Conservation (phyloP, 225 moss, liverwort and hornwort species). For the Marchantia paleacea region DNA sequence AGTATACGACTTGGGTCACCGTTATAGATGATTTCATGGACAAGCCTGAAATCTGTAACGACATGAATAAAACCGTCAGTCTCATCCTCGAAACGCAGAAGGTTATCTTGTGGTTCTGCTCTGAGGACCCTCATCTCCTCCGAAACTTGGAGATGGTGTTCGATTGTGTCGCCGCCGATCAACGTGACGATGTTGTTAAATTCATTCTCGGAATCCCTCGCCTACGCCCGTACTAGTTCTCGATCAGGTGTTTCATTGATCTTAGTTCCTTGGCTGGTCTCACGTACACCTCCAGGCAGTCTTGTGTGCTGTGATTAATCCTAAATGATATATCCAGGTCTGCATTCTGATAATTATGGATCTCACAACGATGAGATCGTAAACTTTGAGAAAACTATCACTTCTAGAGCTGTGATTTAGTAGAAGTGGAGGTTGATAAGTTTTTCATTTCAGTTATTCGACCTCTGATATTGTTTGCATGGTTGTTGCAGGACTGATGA, state of each 20-base stretch:
- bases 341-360: too few species aligned
- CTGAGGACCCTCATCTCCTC: too few species aligned
- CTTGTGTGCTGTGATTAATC: background rate
- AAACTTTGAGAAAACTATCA: too few species aligned
- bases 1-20: background rate
- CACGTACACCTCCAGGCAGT: background rate
- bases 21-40: slow-evolving; percentile 7
- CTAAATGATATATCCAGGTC: too few species aligned
- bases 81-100: slow-evolving; percentile 13
- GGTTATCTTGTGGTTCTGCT: background rate
- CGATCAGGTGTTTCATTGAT: slow-evolving; percentile 10
- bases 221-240: slow-evolving; percentile 10
- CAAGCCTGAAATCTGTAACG: slow-evolving; percentile 1
- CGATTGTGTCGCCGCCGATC: background rate
- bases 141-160: too few species aligned
- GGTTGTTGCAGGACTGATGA: background rate
- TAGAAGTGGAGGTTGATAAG: too few species aligned
- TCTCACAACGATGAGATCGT: too few species aligned
- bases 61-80: background rate
- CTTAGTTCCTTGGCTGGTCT: background rate
- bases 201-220: slow-evolving; percentile 5
- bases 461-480: background rate
- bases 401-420: too few species aligned
- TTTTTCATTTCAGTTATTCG: too few species aligned
- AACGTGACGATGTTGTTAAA: background rate